phyloP scores from a whole-genome alignment of 176 grass and related monocot genomes.

The Musa itinerans region DNA sequence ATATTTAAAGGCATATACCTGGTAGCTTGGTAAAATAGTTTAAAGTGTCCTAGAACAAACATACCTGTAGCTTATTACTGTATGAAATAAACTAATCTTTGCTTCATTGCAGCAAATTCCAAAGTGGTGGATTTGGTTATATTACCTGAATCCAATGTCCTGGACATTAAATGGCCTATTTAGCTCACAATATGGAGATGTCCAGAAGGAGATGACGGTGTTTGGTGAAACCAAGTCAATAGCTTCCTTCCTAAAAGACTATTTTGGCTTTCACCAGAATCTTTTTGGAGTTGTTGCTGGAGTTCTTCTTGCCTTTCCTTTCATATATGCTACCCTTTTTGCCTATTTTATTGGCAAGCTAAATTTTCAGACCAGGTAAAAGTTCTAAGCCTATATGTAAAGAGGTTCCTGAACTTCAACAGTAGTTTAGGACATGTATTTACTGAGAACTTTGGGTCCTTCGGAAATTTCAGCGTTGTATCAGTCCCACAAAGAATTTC shows the following conservation, averaged over 20 bases:
- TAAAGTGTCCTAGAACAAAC: neutral
- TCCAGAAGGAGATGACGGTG: slow-evolving; percentile 12
- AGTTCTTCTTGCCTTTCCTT: slow-evolving; percentile 32
- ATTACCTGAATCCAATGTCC: slow-evolving; percentile 36
- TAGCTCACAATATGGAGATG: slow-evolving; percentile 51
- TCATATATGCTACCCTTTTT: slow-evolving; percentile 42
- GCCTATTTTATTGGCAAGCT: slow-evolving; percentile 49
- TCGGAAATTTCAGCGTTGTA: too few species aligned
- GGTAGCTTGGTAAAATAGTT: too few species aligned
- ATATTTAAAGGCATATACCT: too few species aligned
- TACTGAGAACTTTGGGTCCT: too few species aligned
- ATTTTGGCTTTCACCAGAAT: slow-evolving; percentile 42
- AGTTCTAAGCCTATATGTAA: neutral
- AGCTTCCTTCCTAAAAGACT: slow-evolving; percentile 35
- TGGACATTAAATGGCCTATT: slow-evolving; percentile 57
- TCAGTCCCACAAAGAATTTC: too few species aligned
- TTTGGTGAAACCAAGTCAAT: slow-evolving; percentile 47
- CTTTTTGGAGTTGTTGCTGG: slow-evolving; percentile 30
- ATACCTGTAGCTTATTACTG: neutral
- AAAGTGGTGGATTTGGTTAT: slow-evolving; percentile 74
- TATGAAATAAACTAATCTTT: neutral
- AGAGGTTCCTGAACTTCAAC: neutral
- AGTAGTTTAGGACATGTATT: too few species aligned
- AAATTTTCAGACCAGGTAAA: slow-evolving; percentile 61
- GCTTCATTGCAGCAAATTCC: slow-evolving; percentile 57